Evolutionary conservation across 163 green algal genomes (phyloP).

Genomic region (Smithsoniella earleae): DNA sequence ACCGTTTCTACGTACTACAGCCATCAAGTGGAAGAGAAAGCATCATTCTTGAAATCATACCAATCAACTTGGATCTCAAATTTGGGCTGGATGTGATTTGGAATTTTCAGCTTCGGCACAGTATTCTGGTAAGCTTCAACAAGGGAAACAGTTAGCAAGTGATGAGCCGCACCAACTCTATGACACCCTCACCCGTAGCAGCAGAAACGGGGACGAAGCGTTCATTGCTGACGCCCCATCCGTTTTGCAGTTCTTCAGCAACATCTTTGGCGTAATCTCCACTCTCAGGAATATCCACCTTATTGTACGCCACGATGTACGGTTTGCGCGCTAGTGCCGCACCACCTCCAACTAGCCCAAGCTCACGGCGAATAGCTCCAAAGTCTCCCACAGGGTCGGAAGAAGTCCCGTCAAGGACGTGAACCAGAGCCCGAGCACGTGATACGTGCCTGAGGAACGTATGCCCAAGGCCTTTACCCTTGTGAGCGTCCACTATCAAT

Average conservation of each 20-base stretch:
- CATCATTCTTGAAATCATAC: no score
- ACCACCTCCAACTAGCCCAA: constrained; percentile 39
- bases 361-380: constrained; percentile 80
- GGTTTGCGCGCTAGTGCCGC: constrained; percentile 23
- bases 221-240: constrained; percentile 38
- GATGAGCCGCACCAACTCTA: not conserved
- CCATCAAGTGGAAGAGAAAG: no score
- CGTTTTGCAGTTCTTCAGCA: constrained; percentile 39
- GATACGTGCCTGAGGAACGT: constrained; percentile 81
- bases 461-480: constrained; percentile 81
- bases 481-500: constrained; percentile 88
- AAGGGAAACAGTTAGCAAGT: not conserved
- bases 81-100: no score
- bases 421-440: constrained; percentile 61
- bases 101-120: no score
- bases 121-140: no score
- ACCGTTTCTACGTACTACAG: no score
- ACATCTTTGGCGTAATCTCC: constrained; percentile 70
- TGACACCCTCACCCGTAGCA: constrained; percentile 59
- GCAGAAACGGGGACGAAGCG: constrained; percentile 63
- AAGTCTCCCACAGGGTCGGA: constrained; percentile 87
- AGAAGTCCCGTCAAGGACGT: constrained; percentile 87
- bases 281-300: constrained; percentile 79
- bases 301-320: constrained; percentile 92
- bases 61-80: no score